phyloP scores from a whole-genome alignment of 441 rosid genomes.

The Sinapis alba region DNA sequence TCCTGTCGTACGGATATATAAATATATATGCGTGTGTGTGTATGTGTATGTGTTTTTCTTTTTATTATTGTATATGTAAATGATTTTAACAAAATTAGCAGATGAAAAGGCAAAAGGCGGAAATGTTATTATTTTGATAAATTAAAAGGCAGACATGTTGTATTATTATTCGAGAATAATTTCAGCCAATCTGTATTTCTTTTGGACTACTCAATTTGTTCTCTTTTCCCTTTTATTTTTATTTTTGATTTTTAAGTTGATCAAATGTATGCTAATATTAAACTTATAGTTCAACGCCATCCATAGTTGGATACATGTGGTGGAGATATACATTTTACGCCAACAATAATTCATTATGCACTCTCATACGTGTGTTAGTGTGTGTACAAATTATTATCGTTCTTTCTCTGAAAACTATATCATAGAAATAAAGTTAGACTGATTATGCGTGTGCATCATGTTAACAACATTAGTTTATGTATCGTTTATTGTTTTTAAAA shows the following conservation, averaged over 20 bases:
- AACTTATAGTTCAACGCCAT: constrained; percentile 13
- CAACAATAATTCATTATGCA: background rate
- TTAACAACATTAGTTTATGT: background rate
- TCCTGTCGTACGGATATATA: constrained; percentile 22
- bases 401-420: constrained; percentile 10
- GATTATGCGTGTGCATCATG: constrained; percentile 11
- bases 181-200: constrained; percentile 39
- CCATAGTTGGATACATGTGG: constrained; percentile 24
- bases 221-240: background rate
- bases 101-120: constrained; percentile 31
- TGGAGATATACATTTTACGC: background rate
- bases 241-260: background rate
- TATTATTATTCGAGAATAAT: constrained; percentile 32
- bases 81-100: constrained; percentile 11
- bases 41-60: background rate
- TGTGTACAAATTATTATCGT: background rate
- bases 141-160: constrained; percentile 14
- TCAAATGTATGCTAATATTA: constrained; percentile 4
- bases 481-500: background rate
- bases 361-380: background rate
- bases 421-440: background rate
- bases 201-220: constrained; percentile 35
- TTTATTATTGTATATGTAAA: background rate
- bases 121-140: background rate
- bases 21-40: too few relatives aligned